phyloP scores from a whole-genome alignment of 176 grass and related monocot genomes.

The Typha latifolia region DNA sequence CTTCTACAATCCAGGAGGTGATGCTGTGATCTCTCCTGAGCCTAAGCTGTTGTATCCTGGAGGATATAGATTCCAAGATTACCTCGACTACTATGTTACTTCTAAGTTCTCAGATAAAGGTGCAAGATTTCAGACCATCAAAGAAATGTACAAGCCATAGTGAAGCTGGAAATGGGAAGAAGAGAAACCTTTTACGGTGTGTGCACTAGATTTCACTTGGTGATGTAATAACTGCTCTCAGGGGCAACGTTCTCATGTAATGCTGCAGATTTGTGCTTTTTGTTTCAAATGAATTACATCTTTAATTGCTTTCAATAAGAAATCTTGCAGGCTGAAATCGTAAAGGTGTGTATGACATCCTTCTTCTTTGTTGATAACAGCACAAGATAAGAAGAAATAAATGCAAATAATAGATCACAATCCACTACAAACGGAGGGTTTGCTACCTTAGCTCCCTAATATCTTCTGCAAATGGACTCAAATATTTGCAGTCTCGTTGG shows the following conservation, averaged over 20 bases:
- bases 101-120: constrained; percentile 76
- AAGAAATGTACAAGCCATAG: constrained; percentile 24
- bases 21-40: constrained; percentile 41
- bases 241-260: no score
- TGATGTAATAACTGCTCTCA: no score
- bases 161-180: no score
- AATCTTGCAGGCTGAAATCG: no score
- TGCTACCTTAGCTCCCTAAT: constrained; percentile 12
- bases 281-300: no score
- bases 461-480: constrained; percentile 37
- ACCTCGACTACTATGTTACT: constrained; percentile 65
- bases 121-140: constrained; percentile 50
- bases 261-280: no score
- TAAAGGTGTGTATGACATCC: no score
- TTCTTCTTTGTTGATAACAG: no score
- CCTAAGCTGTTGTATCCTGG: constrained; percentile 34
- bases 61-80: constrained; percentile 63
- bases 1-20: constrained; percentile 66
- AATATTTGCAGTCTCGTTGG: constrained; percentile 42
- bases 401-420: not conserved
- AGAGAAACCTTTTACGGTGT: no score
- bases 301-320: no score
- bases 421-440: constrained; percentile 22
- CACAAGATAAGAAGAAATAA: no score
- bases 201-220: no score